Evolutionary conservation across 345 rosid genomes (phyloP).

Genomic region (Moringa oleifera): DNA sequence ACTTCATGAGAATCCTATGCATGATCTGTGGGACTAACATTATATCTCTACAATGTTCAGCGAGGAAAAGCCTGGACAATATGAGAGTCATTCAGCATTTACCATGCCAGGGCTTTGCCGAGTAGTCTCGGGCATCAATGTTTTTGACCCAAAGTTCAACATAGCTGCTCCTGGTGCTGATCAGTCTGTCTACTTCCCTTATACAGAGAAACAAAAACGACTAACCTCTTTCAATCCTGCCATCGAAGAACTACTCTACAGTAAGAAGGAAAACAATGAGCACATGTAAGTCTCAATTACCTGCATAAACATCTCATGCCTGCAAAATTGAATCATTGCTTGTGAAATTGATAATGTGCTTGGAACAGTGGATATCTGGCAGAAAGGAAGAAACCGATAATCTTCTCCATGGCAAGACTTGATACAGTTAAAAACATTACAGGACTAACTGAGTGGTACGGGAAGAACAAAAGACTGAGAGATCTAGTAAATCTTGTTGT

Average conservation of each 20-base stretch:
- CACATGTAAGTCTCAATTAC: conserved; percentile 52
- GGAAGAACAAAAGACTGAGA: conserved; percentile 72
- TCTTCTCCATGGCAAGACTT: conserved; percentile 98
- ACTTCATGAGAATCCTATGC: not conserved
- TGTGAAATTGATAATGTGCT: not conserved
- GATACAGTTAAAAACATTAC: conserved; percentile 85
- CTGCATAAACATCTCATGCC: no score
- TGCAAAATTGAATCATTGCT: not conserved
- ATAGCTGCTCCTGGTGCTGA: conserved; percentile 95
- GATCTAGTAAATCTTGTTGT: conserved; percentile 76
- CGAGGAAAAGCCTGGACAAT: conserved; percentile 78
- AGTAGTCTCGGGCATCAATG: conserved; percentile 82
- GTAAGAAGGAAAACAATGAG: conserved; percentile 51
- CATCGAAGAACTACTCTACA: conserved; percentile 71
- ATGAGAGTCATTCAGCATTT: conserved; percentile 76
- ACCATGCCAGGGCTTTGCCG: conserved; percentile 92
- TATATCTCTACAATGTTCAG: conserved; percentile 26
- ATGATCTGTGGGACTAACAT: conserved; percentile 42
- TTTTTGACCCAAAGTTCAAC: conserved; percentile 92
- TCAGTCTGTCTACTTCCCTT: conserved; percentile 88
- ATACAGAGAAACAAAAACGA: conserved; percentile 47
- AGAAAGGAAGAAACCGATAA: conserved; percentile 69
- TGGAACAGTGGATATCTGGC: conserved; percentile 73
- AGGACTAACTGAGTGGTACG: conserved; percentile 89
- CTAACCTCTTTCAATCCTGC: conserved; percentile 56